Percentiles rank a stretch among this genome's conserved stretches.
Conservation (phyloP, 2,329 filamentous ascomycete species). For the Fusarium miscanthi region DNA sequence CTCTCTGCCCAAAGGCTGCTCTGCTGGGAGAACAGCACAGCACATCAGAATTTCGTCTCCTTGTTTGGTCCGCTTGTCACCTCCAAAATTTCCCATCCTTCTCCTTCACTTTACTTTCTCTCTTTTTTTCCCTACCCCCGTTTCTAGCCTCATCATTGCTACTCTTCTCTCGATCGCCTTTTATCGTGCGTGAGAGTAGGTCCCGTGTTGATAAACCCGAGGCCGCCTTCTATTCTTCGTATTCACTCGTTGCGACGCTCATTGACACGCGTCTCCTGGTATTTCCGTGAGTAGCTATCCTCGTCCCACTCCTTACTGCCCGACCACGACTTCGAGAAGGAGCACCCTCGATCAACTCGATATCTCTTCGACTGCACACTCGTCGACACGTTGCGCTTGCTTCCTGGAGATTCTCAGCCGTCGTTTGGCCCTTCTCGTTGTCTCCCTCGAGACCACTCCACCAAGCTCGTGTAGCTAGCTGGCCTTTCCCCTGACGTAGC, state of each 20-base stretch:
- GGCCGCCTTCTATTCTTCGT: conserved; percentile 44
- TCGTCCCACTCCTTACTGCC: conserved; percentile 38
- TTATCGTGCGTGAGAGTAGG: conserved; percentile 45
- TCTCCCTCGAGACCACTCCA: conserved; percentile 16
- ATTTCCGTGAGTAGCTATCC: conserved; percentile 43
- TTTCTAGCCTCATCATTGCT: conserved; percentile 52
- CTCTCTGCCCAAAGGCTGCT: conserved; percentile 42
- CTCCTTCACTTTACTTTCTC: conserved; percentile 43
- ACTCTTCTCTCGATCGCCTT: conserved; percentile 49
- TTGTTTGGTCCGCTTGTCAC: conserved; percentile 44
- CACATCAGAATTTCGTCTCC: conserved; percentile 51
- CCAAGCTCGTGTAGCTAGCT: conserved; percentile 39
- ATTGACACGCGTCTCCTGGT: conserved; percentile 51
- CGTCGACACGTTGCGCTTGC: conserved; percentile 10
- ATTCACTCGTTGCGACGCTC: conserved; percentile 46
- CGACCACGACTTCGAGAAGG: conserved; percentile 28
- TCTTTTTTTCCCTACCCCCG: conserved; percentile 39
- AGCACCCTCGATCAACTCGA: conserved; percentile 26
- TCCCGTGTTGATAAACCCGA: conserved; percentile 34
- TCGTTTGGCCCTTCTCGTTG: conserved; percentile 12
- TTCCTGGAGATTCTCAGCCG: neutral
- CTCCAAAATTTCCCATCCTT: conserved; percentile 48
- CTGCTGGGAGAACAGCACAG: conserved; percentile 48
- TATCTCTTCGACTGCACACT: conserved; percentile 9
- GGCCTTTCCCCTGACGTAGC: conserved; percentile 43